These are phyloP conservation scores for Aschersonia sp. DNA, from an alignment of 2,329 filamentous ascomycete species.

Conservation along the genomic window DNA sequence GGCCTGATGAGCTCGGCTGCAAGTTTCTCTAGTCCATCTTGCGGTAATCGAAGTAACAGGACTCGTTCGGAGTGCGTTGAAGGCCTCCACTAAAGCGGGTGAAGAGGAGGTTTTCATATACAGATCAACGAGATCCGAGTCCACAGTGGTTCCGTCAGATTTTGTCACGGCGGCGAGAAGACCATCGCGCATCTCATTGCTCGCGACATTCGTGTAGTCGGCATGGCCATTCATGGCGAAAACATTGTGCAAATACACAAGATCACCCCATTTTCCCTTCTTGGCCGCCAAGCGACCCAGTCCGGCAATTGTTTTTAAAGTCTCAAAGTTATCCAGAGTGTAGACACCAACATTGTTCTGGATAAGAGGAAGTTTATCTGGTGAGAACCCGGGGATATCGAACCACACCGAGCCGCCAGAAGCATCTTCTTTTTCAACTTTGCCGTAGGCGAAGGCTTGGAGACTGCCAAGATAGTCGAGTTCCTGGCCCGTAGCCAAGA, in stretches of 20 bases:
- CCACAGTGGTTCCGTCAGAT: not conserved
- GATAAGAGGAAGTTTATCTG: constrained; percentile 2
- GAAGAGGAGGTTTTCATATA: constrained; percentile 3
- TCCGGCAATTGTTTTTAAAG: not conserved
- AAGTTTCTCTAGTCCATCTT: not conserved
- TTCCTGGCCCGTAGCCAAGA: not conserved
- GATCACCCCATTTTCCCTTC: constrained; percentile 3
- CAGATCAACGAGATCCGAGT: constrained; percentile 1
- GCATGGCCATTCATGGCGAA: constrained; percentile 4
- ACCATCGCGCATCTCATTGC: constrained; percentile 1
- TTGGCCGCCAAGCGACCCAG: not conserved
- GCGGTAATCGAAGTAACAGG: not conserved
- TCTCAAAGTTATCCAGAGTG: constrained; percentile 2
- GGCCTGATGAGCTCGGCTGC: constrained; percentile 1
- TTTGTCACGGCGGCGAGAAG: constrained; percentile 2
- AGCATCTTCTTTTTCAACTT: not conserved
- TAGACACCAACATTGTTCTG: constrained; percentile 1
- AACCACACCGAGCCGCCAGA: not conserved
- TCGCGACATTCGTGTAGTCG: constrained; percentile 1
- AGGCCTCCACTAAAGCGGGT: constrained; percentile 1
- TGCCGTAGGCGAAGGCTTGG: constrained; percentile 1
- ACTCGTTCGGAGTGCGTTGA: constrained; percentile 1
- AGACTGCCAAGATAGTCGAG: not conserved
- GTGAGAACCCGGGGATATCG: not conserved
- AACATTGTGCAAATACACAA: constrained; percentile 2